phyloP scores from a whole-genome alignment of 257 asterid genomes.

The Solanum clarkiae region DNA sequence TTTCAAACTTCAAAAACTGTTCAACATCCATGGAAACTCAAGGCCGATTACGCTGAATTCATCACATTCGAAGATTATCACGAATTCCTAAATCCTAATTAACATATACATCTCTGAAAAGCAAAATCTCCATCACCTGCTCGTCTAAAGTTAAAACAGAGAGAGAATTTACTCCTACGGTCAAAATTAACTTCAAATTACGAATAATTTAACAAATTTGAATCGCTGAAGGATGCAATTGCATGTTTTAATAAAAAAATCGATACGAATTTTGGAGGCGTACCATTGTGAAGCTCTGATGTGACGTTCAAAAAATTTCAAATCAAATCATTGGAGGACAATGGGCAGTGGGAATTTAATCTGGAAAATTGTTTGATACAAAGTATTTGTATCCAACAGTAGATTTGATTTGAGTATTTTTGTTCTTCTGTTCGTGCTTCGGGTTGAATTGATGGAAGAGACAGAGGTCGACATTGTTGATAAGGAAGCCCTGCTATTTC shows the following conservation, averaged over 20 bases:
- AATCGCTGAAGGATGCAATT: background rate
- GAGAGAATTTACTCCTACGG: background rate
- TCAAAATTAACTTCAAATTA: background rate
- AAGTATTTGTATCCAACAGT: background rate
- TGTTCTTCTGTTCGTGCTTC: background rate
- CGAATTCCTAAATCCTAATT: background rate
- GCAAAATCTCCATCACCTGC: background rate
- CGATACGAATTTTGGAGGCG: background rate
- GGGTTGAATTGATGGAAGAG: background rate
- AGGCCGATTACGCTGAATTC: background rate
- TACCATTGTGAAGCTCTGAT: conserved; percentile 39
- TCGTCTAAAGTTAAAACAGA: background rate
- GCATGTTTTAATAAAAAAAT: background rate
- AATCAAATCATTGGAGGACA: background rate
- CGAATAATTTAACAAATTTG: background rate
- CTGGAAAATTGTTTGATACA: background rate
- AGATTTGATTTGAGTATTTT: background rate
- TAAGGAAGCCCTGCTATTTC: conserved; percentile 22
- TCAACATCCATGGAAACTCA: background rate
- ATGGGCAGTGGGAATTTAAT: background rate
- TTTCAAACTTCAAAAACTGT: background rate
- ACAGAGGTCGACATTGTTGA: conserved; percentile 11
- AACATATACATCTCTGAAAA: background rate
- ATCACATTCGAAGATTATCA: background rate
- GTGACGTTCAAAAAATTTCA: background rate